Percentiles rank a stretch among this genome's conserved stretches.
Conservation (phyloP, 1,284 basidiomycete species). For the Boletus mariae region DNA sequence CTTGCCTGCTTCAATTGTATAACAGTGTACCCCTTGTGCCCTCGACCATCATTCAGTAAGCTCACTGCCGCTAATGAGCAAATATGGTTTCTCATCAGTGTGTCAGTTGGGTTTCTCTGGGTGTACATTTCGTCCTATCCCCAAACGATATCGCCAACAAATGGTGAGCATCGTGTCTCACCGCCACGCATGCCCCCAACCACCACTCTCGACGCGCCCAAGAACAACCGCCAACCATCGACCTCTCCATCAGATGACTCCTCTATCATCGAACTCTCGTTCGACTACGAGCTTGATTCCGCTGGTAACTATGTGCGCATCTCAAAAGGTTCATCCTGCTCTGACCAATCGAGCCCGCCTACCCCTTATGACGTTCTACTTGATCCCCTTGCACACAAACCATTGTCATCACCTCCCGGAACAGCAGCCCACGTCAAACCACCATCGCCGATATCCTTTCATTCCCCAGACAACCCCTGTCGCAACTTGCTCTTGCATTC, state of each 20-base stretch:
- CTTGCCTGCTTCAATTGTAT: too few species aligned
- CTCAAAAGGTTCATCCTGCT: slow-evolving; percentile 39
- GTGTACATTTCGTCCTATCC: too few species aligned
- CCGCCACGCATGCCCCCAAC: slow-evolving; percentile 31
- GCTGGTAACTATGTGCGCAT: slow-evolving; percentile 58
- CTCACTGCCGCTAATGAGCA: too few species aligned
- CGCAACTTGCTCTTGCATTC: slow-evolving; percentile 60
- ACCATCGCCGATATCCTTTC: slow-evolving; percentile 34
- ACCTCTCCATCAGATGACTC: slow-evolving; percentile 55
- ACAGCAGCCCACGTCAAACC: slow-evolving; percentile 24
- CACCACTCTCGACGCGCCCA: slow-evolving; percentile 26
- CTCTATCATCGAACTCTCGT: slow-evolving; percentile 65
- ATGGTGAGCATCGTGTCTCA: slow-evolving; percentile 31
- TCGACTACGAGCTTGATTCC: slow-evolving; percentile 61
- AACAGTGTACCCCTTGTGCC: too few species aligned
- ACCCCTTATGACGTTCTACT: slow-evolving; percentile 34
- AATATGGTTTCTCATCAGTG: too few species aligned
- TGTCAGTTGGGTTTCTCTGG: too few species aligned
- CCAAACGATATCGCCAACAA: slow-evolving; percentile 30
- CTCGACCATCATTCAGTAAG: too few species aligned
- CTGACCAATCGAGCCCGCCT: slow-evolving; percentile 38
- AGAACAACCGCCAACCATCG: slow-evolving; percentile 33
- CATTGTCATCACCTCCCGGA: slow-evolving; percentile 24
- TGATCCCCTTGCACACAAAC: slow-evolving; percentile 22
- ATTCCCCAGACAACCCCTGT: slow-evolving; percentile 36